phyloP scores from a whole-genome alignment of 2,329 filamentous ascomycete species.

The Falciphora oryzae region DNA sequence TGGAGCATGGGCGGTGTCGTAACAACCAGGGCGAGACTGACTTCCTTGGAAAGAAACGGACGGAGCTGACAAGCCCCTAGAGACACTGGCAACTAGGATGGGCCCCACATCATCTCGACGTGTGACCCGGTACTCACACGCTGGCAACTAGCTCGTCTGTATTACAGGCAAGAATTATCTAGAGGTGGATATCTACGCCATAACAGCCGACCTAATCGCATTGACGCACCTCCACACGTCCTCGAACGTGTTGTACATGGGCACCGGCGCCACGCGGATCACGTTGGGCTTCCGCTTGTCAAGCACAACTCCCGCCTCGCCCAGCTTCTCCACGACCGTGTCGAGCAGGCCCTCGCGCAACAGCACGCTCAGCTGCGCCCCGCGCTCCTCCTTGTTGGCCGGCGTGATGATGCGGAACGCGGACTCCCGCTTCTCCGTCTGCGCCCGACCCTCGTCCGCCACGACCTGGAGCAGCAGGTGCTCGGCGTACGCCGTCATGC shows the following conservation, averaged over 20 bases:
- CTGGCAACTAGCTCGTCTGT: too few species aligned
- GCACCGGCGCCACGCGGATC: slow-evolving; percentile 75
- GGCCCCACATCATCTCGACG: too few species aligned
- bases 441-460: slow-evolving; percentile 23
- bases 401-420: slow-evolving; percentile 66
- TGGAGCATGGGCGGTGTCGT: too few species aligned
- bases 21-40: too few species aligned
- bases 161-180: too few species aligned
- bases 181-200: background rate
- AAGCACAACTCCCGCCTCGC: slow-evolving; percentile 65
- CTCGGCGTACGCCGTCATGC: slow-evolving; percentile 73
- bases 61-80: too few species aligned
- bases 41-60: too few species aligned
- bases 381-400: slow-evolving; percentile 58
- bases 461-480: slow-evolving; percentile 49
- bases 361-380: slow-evolving; percentile 72
- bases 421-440: slow-evolving; percentile 19
- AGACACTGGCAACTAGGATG: too few species aligned
- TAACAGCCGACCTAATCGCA: slow-evolving; percentile 11
- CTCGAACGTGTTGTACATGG: slow-evolving; percentile 74
- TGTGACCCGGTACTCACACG: too few species aligned
- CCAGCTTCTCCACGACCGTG: slow-evolving; percentile 55
- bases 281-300: slow-evolving; percentile 85
- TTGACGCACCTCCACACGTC: slow-evolving; percentile 47
- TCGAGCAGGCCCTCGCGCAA: slow-evolving; percentile 66